These are phyloP conservation scores for Iris pallida DNA, from an alignment of 116 monocot species.

Conservation along the genomic window DNA sequence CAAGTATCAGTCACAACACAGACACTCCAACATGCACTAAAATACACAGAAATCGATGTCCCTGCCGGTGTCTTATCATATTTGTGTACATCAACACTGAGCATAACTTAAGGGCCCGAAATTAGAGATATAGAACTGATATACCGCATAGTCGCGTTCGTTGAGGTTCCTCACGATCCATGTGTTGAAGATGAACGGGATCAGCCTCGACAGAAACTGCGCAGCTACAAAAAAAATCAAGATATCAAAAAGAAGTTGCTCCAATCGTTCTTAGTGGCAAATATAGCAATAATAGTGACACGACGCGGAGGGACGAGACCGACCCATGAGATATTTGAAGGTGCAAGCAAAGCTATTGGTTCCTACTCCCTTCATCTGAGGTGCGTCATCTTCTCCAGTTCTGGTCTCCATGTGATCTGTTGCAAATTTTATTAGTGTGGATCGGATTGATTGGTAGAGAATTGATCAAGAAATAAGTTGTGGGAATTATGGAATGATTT, in stretches of 20 bases:
- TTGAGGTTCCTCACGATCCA: slow-evolving; percentile 66
- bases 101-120: too few species aligned
- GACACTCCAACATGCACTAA: too few species aligned
- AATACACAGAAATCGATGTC: too few species aligned
- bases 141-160: slow-evolving; percentile 53
- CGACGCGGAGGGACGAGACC: slow-evolving; percentile 7
- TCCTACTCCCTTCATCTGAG: neutral
- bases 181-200: slow-evolving; percentile 59
- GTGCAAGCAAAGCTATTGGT: slow-evolving; percentile 27
- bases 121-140: neutral
- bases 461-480: too few species aligned
- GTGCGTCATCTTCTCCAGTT: neutral
- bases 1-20: too few species aligned
- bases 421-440: too few species aligned
- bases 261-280: too few species aligned
- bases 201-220: slow-evolving; percentile 62
- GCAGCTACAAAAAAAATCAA: slow-evolving; percentile 29
- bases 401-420: neutral
- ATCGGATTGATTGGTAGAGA: too few species aligned
- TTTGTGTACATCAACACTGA: neutral
- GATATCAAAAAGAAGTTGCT: too few species aligned
- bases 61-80: too few species aligned
- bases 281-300: neutral
- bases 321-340: slow-evolving; percentile 51
- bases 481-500: too few species aligned